Evolutionary conservation across 1,284 basidiomycete species (phyloP), one percentile per base, ranked within the genome.

Genomic region (Trichosporon ovoides): DNA sequence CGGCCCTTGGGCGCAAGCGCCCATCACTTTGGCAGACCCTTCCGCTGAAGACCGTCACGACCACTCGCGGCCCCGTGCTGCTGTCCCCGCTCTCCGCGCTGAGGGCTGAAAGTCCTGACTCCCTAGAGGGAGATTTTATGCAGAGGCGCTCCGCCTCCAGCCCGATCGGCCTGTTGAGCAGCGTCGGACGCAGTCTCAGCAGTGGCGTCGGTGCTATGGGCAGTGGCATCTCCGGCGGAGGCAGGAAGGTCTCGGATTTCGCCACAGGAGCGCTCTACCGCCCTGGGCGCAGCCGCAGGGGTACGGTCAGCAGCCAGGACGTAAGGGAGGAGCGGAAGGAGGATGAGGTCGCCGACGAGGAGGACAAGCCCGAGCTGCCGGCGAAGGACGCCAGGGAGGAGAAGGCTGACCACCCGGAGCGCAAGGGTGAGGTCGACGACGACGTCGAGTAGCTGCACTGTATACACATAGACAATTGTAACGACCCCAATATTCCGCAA

Each of bases 201-300:
- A 63, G 63, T 6, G 60, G 65, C 40, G 66, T 75, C n/a, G 66
- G 70, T 13, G 69, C 68, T 14, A 68, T 69, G 13, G 58, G 55
- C n/a, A 38, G 34, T 7, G 60, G 64, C 24, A 67, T 73, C 13
- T 64, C 72, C 3, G 68, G 69, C 13, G 70, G 70, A 22, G 69
- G 69, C 1, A 63, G 69, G 38, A 53, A 54, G 22, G 55, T 64
- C 14, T 49, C 55, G n/a, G 58, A 53, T 22, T 22, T 61, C n/a
- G 40, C 40, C 13, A 53, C 59, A 3, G 62, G 62, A 2, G 59
- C 57, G 20, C 52, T 64, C 52, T 64, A 59, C 52, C 59, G 59
- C 6, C 62, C 60, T 31, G 34, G 24, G 22, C 40, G 40, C 40
- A 24, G 40, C 20, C 40, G 40, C 7, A 20, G 40, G 7, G 14